phyloP scores from a whole-genome alignment of 2,329 filamentous ascomycete species.

The Phaeoacremonium minimum region DNA sequence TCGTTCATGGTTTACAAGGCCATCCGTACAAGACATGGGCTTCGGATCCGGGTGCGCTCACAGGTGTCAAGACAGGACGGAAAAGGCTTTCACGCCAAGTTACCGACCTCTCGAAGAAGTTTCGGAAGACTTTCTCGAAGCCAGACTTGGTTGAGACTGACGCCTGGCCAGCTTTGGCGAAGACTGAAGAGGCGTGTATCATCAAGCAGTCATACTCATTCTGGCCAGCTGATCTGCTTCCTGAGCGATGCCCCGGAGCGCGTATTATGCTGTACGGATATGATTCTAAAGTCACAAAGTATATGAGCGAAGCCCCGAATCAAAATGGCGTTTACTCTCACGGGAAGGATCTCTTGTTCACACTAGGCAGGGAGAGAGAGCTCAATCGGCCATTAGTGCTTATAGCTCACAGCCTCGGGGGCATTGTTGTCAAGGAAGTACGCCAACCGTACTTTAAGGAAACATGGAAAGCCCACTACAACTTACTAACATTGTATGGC shows the following conservation, averaged over 20 bases:
- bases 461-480: too few species aligned
- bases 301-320: slow-evolving; percentile 2
- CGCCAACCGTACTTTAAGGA: too few species aligned
- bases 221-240: slow-evolving; percentile 10
- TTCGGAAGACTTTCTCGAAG: too few species aligned
- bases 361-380: slow-evolving; percentile 1
- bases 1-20: slow-evolving; percentile 11
- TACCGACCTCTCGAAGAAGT: too few species aligned
- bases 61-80: too few species aligned
- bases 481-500: too few species aligned
- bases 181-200: too few species aligned
- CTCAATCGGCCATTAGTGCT: slow-evolving; percentile 2
- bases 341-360: slow-evolving; percentile 3
- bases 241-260: slow-evolving; percentile 3
- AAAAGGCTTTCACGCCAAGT: too few species aligned
- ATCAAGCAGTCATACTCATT: too few species aligned
- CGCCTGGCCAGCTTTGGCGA: too few species aligned
- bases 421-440: slow-evolving; percentile 7
- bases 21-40: slow-evolving; percentile 11
- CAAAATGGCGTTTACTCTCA: slow-evolving; percentile 6
- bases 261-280: slow-evolving; percentile 9
- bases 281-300: slow-evolving; percentile 8
- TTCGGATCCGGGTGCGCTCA: too few species aligned
- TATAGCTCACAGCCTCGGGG: slow-evolving; percentile 7
- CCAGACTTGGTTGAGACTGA: too few species aligned